Evolutionary conservation across 1,284 basidiomycete species (phyloP), one percentile per base, ranked within the genome.

Genomic region (Xerocomus nothofagi): DNA sequence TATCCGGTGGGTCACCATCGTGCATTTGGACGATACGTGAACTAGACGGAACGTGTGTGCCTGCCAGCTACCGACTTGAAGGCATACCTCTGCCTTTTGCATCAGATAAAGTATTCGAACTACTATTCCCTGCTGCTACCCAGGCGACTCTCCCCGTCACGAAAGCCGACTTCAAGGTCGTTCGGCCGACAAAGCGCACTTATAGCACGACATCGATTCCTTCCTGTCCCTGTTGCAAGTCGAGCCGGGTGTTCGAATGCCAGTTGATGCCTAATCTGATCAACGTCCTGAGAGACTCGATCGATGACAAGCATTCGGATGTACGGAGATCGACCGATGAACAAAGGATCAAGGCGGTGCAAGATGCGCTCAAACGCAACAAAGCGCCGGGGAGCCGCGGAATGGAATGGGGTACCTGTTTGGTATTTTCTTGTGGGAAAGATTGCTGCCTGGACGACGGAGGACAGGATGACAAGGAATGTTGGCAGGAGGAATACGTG

Each of bases 181-280:
- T 74, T 10, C 73, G 69, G 30, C 57, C 69, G 2, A 62, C 69
- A 27, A 80, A 77, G 57, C 76, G 82, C 40, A 71, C 70, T 1
- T 87, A 82, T 62, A 66, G 73, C 49, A 65, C 75, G 8, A 57
- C 72, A 1, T 60, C 73, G 37, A 65, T 88, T 24, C 76, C 82
- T 0, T 55, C 65, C 0, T 93, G 91, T 62, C 72, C 79, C 1
- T 59, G 69, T 18, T 93, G 91, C 69, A 70, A 73, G 36, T 72
- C 76, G 6, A 71, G 66, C 37, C 78, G 88, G 11, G 75, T 84
- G 8, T 93, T 92, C 66, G 91, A 93, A 63, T 90, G 85, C 58
- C 91, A 93, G 63, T 69, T 93, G 33, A 92, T 92, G 89, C 90
- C 90, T 1, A 91, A 92, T 65, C 70, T 93, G 39, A 89, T 92